phyloP scores from a whole-genome alignment of 177 flowering plant genomes.

The Tripterygium wilfordii region DNA sequence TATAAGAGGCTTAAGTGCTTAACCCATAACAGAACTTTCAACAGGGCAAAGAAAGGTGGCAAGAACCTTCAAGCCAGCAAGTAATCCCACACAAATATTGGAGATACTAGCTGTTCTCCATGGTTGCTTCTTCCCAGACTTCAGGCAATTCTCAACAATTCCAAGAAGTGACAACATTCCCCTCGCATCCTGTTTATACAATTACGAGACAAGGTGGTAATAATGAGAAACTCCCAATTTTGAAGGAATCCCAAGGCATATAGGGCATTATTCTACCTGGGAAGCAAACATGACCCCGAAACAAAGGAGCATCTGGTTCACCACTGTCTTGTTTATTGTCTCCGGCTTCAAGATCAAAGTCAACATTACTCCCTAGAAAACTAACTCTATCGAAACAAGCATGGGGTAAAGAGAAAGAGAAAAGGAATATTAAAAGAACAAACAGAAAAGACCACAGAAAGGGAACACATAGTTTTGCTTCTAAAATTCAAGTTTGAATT shows the following conservation, averaged over 20 bases:
- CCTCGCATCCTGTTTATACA: constrained; percentile 53
- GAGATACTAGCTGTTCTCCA: constrained; percentile 73
- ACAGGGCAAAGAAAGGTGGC: neutral
- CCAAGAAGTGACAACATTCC: constrained; percentile 80
- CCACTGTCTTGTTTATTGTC: constrained; percentile 70
- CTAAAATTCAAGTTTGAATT: too few species aligned
- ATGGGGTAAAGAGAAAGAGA: neutral
- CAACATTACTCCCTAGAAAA: too few species aligned
- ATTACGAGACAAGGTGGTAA: constrained; percentile 1
- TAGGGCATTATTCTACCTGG: constrained; percentile 41
- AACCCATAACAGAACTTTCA: neutral
- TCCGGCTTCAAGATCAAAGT: constrained; percentile 67
- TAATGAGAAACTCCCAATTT: neutral
- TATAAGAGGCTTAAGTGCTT: constrained; percentile 4
- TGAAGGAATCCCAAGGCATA: neutral
- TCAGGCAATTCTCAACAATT: constrained; percentile 76
- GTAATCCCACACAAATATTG: constrained; percentile 89
- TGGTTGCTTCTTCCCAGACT: constrained; percentile 72
- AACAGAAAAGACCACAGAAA: neutral
- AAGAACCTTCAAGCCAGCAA: constrained; percentile 83
- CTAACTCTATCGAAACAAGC: too few species aligned
- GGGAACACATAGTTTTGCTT: neutral
- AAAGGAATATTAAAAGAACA: neutral
- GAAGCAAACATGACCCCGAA: constrained; percentile 83
- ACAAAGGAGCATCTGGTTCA: constrained; percentile 91